Percentiles rank a stretch among this genome's conserved stretches.
phyloP scores from a whole-genome alignment of 805 yeast species.

The Ogataea degrootiae region DNA sequence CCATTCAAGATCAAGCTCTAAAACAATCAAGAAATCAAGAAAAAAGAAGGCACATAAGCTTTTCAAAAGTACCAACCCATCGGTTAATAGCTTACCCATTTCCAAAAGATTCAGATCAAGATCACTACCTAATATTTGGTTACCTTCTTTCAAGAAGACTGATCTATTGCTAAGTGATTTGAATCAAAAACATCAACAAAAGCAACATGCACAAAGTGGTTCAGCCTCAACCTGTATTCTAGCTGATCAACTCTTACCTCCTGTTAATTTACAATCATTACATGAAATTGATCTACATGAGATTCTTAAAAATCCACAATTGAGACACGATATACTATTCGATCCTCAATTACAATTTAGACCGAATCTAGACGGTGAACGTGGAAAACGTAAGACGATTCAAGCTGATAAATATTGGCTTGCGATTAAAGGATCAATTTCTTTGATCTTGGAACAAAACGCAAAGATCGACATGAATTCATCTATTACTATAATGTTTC shows the following conservation, averaged over 20 bases:
- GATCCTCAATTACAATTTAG: slow-evolving; percentile 91
- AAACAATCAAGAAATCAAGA: neutral
- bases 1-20: neutral
- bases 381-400: slow-evolving; percentile 73
- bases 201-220: slow-evolving; percentile 7
- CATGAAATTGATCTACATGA: slow-evolving; percentile 85
- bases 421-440: slow-evolving; percentile 66
- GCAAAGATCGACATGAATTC: slow-evolving; percentile 15
- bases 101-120: slow-evolving; percentile 29
- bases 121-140: slow-evolving; percentile 31
- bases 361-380: slow-evolving; percentile 86
- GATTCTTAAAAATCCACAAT: slow-evolving; percentile 84
- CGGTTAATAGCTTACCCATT: slow-evolving; percentile 10
- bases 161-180: slow-evolving; percentile 15
- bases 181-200: slow-evolving; percentile 18
- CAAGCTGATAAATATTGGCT: slow-evolving; percentile 82
- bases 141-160: slow-evolving; percentile 22
- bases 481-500: slow-evolving; percentile 61
- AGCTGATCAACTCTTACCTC: slow-evolving; percentile 46
- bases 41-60: neutral
- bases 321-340: slow-evolving; percentile 87
- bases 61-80: slow-evolving; percentile 10
- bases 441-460: slow-evolving; percentile 26
- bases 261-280: slow-evolving; percentile 74
- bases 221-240: slow-evolving; percentile 13